phyloP scores from a whole-genome alignment of 441 rosid species.

The Syzygium syzygioides region DNA sequence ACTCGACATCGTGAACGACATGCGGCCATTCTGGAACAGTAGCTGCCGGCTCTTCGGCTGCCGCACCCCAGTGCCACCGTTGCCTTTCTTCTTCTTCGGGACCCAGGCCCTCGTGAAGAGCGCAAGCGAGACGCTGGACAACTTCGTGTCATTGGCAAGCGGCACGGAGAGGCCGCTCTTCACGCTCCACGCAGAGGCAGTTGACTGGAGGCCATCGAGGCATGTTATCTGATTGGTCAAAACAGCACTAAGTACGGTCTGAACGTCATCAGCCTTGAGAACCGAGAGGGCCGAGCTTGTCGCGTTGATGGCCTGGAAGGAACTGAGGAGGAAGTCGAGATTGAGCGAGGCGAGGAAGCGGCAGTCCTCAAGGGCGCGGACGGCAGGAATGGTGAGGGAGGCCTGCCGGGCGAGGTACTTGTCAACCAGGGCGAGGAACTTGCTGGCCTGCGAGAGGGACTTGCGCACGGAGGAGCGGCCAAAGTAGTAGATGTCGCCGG shows the following conservation, averaged over 20 bases:
- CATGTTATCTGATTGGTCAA: constrained; percentile 62
- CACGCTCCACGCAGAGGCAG: constrained; percentile 44
- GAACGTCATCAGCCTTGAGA: constrained; percentile 52
- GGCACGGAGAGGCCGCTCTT: constrained; percentile 44
- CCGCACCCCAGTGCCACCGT: constrained; percentile 1
- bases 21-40: constrained; percentile 34
- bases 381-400: background rate
- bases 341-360: constrained; percentile 41
- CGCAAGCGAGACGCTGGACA: constrained; percentile 69
- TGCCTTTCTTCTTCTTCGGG: constrained; percentile 28
- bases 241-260: constrained; percentile 46
- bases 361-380: constrained; percentile 81
- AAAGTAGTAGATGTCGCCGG: constrained; percentile 6
- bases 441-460: constrained; percentile 2
- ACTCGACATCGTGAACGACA: constrained; percentile 53
- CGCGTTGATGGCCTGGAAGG: constrained; percentile 35
- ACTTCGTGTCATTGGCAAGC: constrained; percentile 58
- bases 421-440: constrained; percentile 3
- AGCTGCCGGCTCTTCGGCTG: constrained; percentile 18
- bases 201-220: constrained; percentile 37
- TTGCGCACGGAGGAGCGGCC: constrained; percentile 6
- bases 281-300: constrained; percentile 26
- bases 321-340: constrained; percentile 44
- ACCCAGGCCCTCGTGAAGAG: constrained; percentile 65
- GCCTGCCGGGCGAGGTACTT: background rate